Base-by-base conservation (phyloP, 2,329 filamentous ascomycete species). In the Sarocladiaceae sp. region DNA sequence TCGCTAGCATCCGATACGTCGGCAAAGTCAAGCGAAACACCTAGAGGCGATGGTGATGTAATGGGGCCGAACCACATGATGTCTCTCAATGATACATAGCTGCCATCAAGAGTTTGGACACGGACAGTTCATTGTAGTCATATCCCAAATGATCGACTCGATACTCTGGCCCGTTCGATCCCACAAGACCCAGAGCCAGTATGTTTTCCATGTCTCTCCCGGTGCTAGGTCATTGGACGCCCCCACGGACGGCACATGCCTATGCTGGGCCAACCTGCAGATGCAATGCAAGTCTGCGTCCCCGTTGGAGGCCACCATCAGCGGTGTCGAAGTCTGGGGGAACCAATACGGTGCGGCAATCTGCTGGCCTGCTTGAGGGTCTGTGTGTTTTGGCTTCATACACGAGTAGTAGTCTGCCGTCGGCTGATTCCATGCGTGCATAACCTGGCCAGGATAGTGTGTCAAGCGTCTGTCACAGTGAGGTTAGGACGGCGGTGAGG, bases 291-390 rank as follows among this genome's bases (percentile, higher is more conserved):
- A 41, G 37, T 16, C 37, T 41, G 37, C 37, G 23, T 41, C 37
- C 37, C 37, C 23, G 37, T 41, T 27, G 37, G 37, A 41, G 37
- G 37, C 23, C 21, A 41, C 37, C 37, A 41, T 29, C 37, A 41
- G n/a, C 23, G 23, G n/a, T 10, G 15, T 15, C 3, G 19, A 41
- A 29, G 21, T 24, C 21, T 18, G 37, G 37, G 21, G 37, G 15
- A 41, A 9, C 37, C 37, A 41, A 41, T 41, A 19, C 23, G 23
- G 15, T 13, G 5, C 10, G 23, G 23, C 3, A 19, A 41, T 9
- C 10, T 13, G 4, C 3, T 3, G 11, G 21, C 24, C 37, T 10
- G n/a, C 18, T 11, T n/a, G 15, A 18, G 7, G 18, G 5, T 29
- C 9, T 21, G 19, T 23, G 23, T 29, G 20, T 27, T 18, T 16